phyloP scores from a whole-genome alignment of 2,329 filamentous ascomycete genomes.

The Fusarium foetens region DNA sequence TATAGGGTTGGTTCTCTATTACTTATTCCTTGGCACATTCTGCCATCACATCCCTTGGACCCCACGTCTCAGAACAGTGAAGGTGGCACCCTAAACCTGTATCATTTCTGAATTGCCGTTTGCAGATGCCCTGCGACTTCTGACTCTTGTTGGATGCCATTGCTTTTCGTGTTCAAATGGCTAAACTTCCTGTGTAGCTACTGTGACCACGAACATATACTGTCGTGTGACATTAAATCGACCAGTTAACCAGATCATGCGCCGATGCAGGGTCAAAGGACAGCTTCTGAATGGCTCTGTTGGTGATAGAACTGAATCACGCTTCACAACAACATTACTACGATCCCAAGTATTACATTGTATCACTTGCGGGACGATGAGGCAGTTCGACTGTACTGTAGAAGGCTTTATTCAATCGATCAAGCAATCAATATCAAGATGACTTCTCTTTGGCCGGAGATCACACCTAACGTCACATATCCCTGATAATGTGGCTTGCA shows the following conservation, averaged over 20 bases:
- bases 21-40: no score
- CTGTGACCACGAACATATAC: neutral
- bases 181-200: no score
- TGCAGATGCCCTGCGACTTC: neutral
- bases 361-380: rapidly evolving
- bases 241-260: no score
- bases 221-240: neutral
- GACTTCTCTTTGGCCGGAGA: neutral
- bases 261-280: rapidly evolving
- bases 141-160: no score
- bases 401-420: neutral
- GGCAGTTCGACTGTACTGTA: neutral
- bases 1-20: no score
- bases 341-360: rapidly evolving
- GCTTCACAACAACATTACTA: neutral
- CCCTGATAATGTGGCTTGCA: neutral
- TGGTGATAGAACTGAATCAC: neutral
- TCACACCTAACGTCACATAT: neutral
- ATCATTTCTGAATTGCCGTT: neutral
- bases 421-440: neutral
- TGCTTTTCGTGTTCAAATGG: no score
- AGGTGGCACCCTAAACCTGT: neutral
- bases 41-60: neutral
- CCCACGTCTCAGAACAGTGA: neutral
- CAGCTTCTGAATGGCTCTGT: neutral